Percentiles rank a stretch among this genome's conserved stretches.
These are phyloP conservation scores for Blakeslea trispora DNA, from an alignment of 371 early-diverging fungal genomes.

Conservation along the genomic window DNA sequence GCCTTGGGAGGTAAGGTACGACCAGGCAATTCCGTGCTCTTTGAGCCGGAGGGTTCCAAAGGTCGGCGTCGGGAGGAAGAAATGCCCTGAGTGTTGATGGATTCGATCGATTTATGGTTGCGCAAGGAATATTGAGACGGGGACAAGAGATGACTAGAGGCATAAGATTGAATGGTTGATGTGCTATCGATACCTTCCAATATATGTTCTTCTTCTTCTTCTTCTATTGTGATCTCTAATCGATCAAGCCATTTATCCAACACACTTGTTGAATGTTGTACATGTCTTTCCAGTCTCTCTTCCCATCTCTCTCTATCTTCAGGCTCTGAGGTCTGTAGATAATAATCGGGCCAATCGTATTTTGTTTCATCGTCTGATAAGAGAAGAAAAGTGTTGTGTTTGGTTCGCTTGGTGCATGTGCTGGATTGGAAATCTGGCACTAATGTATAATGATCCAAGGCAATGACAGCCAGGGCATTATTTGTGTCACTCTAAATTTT, in stretches of 20 bases:
- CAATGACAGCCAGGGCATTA: conserved; percentile 27
- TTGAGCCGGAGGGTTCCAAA: conserved; percentile 5
- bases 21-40: conserved; percentile 8
- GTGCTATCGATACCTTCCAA: neutral
- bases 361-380: conserved; percentile 33
- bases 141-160: neutral
- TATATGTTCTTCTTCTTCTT: too few relatives aligned
- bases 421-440: conserved; percentile 17
- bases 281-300: conserved; percentile 21
- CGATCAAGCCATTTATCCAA: conserved; percentile 49
- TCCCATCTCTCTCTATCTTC: conserved; percentile 34
- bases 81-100: conserved; percentile 8
- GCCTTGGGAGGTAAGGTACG: conserved; percentile 5
- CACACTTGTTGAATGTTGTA: conserved; percentile 33
- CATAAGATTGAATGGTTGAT: neutral
- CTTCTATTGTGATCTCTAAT: conserved; percentile 27
- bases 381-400: conserved; percentile 30
- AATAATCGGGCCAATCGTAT: conserved; percentile 36
- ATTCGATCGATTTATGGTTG: conserved; percentile 23
- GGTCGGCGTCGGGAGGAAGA: conserved; percentile 5
- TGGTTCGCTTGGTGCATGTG: conserved; percentile 15
- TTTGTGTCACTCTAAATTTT: conserved; percentile 36
- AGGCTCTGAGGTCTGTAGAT: conserved; percentile 33
- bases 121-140: conserved; percentile 3
- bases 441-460: conserved; percentile 36